phyloP scores from a whole-genome alignment of 208 protist species.

The Trypanosoma mega region DNA sequence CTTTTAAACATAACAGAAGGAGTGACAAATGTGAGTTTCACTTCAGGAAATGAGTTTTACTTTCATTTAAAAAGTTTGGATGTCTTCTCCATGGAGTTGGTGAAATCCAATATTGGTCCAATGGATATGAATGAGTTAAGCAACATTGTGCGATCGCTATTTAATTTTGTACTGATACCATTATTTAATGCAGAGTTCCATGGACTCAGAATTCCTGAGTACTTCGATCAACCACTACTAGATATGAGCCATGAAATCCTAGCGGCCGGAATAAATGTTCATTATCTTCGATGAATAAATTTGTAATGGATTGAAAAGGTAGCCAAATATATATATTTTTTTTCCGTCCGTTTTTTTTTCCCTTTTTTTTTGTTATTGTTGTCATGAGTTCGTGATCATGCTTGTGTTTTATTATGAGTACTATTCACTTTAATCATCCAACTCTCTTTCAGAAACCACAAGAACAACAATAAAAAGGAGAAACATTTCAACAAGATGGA shows the following conservation, averaged over 20 bases:
- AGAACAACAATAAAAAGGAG: too few relatives aligned
- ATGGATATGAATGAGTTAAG: slow-evolving; percentile 25
- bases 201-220: slow-evolving; percentile 24
- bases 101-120: slow-evolving; percentile 44
- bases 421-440: too few relatives aligned
- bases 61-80: slow-evolving; percentile 28
- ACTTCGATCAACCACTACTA: slow-evolving; percentile 29
- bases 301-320: too few relatives aligned
- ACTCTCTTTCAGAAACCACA: too few relatives aligned
- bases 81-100: slow-evolving; percentile 28
- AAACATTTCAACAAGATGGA: too few relatives aligned
- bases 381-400: too few relatives aligned
- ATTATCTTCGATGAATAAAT: not conserved
- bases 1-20: slow-evolving; percentile 30
- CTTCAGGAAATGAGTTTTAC: slow-evolving; percentile 1
- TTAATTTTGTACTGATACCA: slow-evolving; percentile 36
- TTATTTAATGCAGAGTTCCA: slow-evolving; percentile 33
- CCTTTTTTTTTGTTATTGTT: too few relatives aligned
- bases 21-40: slow-evolving; percentile 29
- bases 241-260: slow-evolving; percentile 21
- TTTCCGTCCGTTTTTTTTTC: not conserved
- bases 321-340: too few relatives aligned
- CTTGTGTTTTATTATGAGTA: too few relatives aligned
- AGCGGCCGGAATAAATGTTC: slow-evolving; percentile 29
- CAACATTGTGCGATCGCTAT: slow-evolving; percentile 13